Conservation (phyloP, 2,329 filamentous ascomycete species). For the Diaporthe aspalathi region DNA sequence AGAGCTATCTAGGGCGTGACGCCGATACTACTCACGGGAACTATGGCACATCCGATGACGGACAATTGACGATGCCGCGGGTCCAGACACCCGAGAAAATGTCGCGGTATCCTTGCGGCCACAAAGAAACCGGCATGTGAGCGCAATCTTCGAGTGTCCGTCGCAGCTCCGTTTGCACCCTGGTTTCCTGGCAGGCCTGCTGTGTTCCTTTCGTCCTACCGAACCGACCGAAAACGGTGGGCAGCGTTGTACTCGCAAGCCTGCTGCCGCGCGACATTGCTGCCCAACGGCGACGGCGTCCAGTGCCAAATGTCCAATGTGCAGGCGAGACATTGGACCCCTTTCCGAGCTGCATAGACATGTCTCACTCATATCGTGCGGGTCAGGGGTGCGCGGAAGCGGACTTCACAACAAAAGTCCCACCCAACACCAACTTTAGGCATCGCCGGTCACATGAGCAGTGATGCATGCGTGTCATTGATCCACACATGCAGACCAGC, state of each 20-base stretch:
- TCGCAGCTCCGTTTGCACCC: conserved; percentile 17
- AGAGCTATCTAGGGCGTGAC: conserved; percentile 13
- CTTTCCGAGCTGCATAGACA: not conserved
- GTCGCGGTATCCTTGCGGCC: not conserved
- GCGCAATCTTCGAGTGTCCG: not conserved
- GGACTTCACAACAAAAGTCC: not conserved
- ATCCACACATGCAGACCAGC: not conserved
- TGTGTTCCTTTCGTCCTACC: not conserved
- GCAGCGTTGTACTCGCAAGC: conserved; percentile 6
- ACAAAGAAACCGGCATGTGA: not conserved
- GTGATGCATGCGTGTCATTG: conserved; percentile 10
- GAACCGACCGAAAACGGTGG: conserved; percentile 21
- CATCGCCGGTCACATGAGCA: conserved; percentile 22
- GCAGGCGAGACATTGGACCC: not conserved
- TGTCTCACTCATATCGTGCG: not conserved
- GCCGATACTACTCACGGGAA: conserved; percentile 7
- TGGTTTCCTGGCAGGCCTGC: not conserved
- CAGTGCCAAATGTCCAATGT: conserved; percentile 6
- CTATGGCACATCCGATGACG: conserved; percentile 12
- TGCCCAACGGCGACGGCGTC: conserved; percentile 16
- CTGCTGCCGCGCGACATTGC: conserved; percentile 18
- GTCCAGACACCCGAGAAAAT: not conserved
- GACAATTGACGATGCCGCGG: not conserved
- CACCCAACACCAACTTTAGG: not conserved
- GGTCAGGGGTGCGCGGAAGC: conserved; percentile 1